These are phyloP conservation scores for Citrus australasica DNA, from an alignment of 345 rosid species.

Conservation along the genomic window DNA sequence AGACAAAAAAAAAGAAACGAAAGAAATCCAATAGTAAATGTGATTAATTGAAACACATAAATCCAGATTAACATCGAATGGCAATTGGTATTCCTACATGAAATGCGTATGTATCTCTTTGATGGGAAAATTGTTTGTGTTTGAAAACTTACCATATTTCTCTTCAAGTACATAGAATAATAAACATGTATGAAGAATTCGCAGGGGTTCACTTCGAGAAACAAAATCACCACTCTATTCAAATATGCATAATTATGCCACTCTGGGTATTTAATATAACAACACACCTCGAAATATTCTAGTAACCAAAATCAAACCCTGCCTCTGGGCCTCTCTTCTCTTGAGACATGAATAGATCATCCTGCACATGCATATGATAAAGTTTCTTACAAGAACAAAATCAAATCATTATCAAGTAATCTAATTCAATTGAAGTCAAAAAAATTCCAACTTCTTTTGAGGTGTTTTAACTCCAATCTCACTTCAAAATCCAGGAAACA, in stretches of 20 bases:
- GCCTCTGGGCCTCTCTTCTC: constrained; percentile 20
- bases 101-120: neutral
- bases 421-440: neutral
- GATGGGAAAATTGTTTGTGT: neutral
- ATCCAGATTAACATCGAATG: neutral
- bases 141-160: neutral
- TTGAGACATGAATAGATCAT: neutral
- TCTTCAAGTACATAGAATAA: neutral
- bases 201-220: neutral
- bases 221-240: constrained; percentile 1
- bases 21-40: neutral
- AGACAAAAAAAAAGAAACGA: too few relatives aligned
- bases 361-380: constrained; percentile 32
- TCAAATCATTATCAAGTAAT: neutral
- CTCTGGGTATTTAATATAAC: neutral
- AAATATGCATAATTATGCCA: constrained; percentile 2
- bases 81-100: neutral
- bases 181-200: neutral
- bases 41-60: neutral
- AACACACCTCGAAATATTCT: constrained; percentile 12
- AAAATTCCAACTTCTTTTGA: neutral
- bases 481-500: constrained; percentile 4
- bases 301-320: constrained; percentile 21
- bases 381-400: neutral
- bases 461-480: constrained; percentile 8